phyloP scores from a whole-genome alignment of 2,329 filamentous ascomycete species.

The Diaporthe sp. region DNA sequence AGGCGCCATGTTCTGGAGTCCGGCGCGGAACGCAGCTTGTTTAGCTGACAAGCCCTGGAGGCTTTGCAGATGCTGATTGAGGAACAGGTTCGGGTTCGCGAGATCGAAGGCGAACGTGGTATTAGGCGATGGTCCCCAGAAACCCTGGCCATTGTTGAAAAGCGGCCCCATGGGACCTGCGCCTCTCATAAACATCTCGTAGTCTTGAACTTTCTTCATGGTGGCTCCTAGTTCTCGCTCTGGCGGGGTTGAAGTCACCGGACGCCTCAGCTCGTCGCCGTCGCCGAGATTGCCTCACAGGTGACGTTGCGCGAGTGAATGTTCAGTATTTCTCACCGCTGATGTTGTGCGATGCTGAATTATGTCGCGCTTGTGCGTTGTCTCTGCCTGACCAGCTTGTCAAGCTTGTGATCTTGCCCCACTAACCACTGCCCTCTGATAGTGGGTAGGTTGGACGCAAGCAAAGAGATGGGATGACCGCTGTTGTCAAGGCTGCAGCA shows the following conservation, averaged over 20 bases:
- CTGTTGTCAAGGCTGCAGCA: background rate
- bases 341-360: conserved; percentile 1
- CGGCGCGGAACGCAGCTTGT: background rate
- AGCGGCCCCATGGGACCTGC: background rate
- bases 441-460: background rate
- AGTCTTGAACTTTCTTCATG: background rate
- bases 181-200: conserved; percentile 14
- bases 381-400: background rate
- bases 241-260: too few relatives aligned
- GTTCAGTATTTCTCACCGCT: conserved; percentile 27
- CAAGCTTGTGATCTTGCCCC: background rate
- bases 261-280: background rate
- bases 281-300: background rate
- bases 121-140: background rate
- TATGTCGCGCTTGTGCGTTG: background rate
- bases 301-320: conserved; percentile 24
- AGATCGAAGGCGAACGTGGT: background rate
- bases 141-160: background rate
- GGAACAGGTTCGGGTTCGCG: background rate
- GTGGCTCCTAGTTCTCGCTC: background rate
- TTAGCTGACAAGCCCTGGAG: background rate
- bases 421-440: background rate
- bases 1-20: background rate
- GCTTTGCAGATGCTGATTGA: background rate
- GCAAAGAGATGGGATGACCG: conserved; percentile 1